Conservation (phyloP, 1,284 basidiomycete genomes). For the Ceratobasidium sp. region DNA sequence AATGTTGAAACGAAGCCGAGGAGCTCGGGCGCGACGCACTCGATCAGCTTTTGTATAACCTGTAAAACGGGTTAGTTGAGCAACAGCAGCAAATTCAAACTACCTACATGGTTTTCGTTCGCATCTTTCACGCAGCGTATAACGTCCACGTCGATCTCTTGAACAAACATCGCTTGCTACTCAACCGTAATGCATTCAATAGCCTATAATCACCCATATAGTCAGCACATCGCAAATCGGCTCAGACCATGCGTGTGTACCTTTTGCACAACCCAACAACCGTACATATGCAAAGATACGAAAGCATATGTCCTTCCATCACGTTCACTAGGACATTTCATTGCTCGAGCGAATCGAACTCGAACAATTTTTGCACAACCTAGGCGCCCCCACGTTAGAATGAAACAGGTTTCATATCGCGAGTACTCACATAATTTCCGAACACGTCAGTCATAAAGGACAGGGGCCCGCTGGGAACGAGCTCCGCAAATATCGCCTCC, state of each 20-base stretch:
- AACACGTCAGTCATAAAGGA: constrained; percentile 94
- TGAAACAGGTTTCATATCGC: neutral
- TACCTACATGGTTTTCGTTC: constrained; percentile 91
- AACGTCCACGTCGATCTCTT: too few relatives aligned
- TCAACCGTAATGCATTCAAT: constrained; percentile 84
- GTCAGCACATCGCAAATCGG: neutral
- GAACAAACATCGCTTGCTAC: constrained; percentile 79
- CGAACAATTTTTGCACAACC: too few relatives aligned
- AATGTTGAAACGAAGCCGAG: constrained; percentile 84
- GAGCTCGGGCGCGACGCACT: constrained; percentile 82
- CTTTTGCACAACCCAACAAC: constrained; percentile 93
- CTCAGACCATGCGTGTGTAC: constrained; percentile 57
- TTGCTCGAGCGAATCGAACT: constrained; percentile 83
- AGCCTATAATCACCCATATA: constrained; percentile 66
- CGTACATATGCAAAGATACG: constrained; percentile 94
- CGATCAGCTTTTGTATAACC: constrained; percentile 87
- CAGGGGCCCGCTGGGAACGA: constrained; percentile 81
- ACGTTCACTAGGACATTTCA: constrained; percentile 77
- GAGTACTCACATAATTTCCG: constrained; percentile 87
- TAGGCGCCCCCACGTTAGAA: constrained; percentile 54
- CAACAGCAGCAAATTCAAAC: neutral
- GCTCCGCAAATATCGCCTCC: constrained; percentile 89
- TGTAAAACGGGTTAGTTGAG: constrained; percentile 53
- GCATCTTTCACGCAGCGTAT: too few relatives aligned
- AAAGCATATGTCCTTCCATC: constrained; percentile 85